These are phyloP conservation scores for Physcomitrium patens DNA, from an alignment of 225 moss, liverwort and hornwort species.

Conservation along the genomic window DNA sequence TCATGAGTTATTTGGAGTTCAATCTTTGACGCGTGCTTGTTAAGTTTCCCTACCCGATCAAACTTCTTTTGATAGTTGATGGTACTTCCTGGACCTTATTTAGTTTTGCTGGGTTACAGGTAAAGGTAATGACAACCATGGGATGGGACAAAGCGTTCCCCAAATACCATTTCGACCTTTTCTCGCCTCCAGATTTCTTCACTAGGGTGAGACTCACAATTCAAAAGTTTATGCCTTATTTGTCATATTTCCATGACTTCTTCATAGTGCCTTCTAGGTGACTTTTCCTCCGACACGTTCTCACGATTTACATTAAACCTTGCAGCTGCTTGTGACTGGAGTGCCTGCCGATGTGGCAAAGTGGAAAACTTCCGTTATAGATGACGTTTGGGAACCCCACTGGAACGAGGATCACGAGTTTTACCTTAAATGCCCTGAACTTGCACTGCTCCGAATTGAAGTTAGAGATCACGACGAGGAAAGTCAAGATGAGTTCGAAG, in stretches of 20 bases:
- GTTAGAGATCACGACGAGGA: conserved; percentile 79
- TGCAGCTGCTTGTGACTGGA: conserved; percentile 58
- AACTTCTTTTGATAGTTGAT: not conserved
- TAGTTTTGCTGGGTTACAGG: conserved; percentile 40
- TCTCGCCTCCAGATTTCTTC: conserved; percentile 94
- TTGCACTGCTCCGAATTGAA: conserved; percentile 81
- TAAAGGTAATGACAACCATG: conserved; percentile 79
- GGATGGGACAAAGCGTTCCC: conserved; percentile 86
- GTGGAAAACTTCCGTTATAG: conserved; percentile 63
- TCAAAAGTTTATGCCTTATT: not conserved
- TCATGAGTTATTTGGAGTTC: conserved; percentile 1
- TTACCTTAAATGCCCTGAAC: conserved; percentile 64
- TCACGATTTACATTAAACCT: too few relatives aligned
- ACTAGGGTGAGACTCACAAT: conserved; percentile 49
- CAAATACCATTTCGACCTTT: conserved; percentile 78
- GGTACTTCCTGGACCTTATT: not conserved
- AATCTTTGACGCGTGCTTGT: conserved; percentile 3
- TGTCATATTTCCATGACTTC: not conserved
- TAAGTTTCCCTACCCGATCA: not conserved
- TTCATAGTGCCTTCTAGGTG: not conserved
- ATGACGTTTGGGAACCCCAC: conserved; percentile 68
- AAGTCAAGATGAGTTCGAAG: conserved; percentile 82
- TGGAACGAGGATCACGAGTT: conserved; percentile 79
- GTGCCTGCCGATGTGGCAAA: conserved; percentile 62
- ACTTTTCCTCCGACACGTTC: not conserved